phyloP scores from a whole-genome alignment of 345 rosid genomes.

The Combretum micranthum region DNA sequence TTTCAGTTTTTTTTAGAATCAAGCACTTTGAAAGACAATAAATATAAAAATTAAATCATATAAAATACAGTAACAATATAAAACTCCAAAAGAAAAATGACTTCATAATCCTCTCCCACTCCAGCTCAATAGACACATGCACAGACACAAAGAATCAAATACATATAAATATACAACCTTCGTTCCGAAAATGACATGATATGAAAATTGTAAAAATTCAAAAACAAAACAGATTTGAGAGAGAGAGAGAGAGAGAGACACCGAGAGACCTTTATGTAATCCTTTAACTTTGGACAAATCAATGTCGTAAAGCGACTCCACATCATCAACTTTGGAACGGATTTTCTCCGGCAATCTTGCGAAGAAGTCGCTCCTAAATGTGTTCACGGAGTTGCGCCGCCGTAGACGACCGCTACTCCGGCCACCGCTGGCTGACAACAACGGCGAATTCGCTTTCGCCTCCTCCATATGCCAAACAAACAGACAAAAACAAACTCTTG shows the following conservation, averaged over 20 bases:
- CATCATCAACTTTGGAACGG: constrained; percentile 39
- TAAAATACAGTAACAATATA: too few species aligned
- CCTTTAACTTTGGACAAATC: constrained; percentile 44
- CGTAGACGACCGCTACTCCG: constrained; percentile 14
- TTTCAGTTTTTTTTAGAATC: too few species aligned
- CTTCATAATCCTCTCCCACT: too few species aligned
- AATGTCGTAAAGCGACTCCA: constrained; percentile 39
- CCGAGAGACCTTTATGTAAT: constrained; percentile 43
- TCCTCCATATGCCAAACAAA: not conserved
- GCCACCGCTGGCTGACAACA: constrained; percentile 14
- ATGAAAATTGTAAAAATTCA: not conserved
- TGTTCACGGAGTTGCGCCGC: constrained; percentile 28
- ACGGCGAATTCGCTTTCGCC: constrained; percentile 19
- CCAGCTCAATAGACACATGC: too few species aligned
- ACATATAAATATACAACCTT: too few species aligned
- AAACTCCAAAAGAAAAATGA: too few species aligned
- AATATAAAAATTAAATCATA: too few species aligned
- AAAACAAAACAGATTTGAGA: not conserved
- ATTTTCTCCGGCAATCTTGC: constrained; percentile 57
- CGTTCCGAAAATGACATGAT: too few species aligned
- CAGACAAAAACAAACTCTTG: too few species aligned
- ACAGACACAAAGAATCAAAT: too few species aligned
- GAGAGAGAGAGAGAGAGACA: not conserved
- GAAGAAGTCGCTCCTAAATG: constrained; percentile 43
- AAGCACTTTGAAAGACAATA: too few species aligned